phyloP scores from a whole-genome alignment of 768 basidiomycete species.

The Auricularia sp. region DNA sequence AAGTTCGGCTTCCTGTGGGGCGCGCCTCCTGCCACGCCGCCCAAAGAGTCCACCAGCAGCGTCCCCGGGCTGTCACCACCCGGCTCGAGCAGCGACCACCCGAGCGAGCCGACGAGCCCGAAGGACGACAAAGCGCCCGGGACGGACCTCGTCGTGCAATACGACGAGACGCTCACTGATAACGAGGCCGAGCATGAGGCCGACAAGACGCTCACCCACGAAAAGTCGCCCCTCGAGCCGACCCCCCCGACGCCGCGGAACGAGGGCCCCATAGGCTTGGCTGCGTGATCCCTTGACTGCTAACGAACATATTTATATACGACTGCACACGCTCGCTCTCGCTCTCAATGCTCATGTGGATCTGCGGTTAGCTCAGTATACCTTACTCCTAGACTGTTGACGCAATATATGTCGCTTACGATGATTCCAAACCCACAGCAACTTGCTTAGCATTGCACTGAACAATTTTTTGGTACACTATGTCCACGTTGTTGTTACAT shows the following conservation, averaged over 20 bases:
- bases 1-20: slow-evolving; percentile 3
- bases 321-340: too few species aligned
- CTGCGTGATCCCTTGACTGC: not conserved
- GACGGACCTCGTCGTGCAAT: not conserved
- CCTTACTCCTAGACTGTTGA: too few species aligned
- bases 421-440: too few species aligned
- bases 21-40: not conserved
- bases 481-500: too few species aligned
- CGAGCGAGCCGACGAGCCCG: not conserved
- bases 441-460: too few species aligned
- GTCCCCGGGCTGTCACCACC: not conserved
- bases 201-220: not conserved
- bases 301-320: too few species aligned
- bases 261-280: not conserved
- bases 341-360: too few species aligned
- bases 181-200: not conserved
- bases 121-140: not conserved
- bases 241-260: not conserved
- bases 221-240: not conserved
- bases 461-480: too few species aligned
- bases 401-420: too few species aligned
- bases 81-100: not conserved
- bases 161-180: not conserved
- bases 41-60: not conserved
- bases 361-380: too few species aligned